A percentile compares a stretch with the other conserved stretches of the same genome.
phyloP scores from a whole-genome alignment of 139 green algal species.

The Zygnema cylindricum region DNA sequence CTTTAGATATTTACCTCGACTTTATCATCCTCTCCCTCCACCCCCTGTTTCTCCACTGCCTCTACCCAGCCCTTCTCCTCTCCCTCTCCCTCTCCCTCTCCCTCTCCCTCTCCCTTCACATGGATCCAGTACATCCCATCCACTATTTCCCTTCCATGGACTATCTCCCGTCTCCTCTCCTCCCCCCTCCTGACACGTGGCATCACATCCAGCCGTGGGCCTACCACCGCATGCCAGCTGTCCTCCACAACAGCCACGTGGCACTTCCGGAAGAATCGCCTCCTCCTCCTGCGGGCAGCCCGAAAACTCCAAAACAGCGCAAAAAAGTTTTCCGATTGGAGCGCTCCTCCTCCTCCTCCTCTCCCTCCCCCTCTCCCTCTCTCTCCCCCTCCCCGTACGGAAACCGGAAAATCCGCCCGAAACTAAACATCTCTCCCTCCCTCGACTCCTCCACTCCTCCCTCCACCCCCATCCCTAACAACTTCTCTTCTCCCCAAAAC shows the following conservation, averaged over 20 bases:
- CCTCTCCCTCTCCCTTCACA: background rate
- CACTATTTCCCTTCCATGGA: no score
- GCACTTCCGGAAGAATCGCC: no score
- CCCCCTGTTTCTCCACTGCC: background rate
- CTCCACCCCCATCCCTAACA: background rate
- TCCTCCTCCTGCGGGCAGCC: background rate
- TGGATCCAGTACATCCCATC: no score
- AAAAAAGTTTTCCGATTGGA: background rate
- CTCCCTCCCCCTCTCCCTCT: background rate
- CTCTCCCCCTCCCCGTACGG: no score
- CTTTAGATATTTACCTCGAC: no score
- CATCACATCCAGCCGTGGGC: no score
- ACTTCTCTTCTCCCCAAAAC: no score
- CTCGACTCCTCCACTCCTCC: background rate
- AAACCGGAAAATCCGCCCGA: no score
- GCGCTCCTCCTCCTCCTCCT: background rate
- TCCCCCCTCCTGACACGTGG: no score
- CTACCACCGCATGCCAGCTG: no score
- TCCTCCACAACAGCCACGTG: no score
- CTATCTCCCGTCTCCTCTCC: no score
- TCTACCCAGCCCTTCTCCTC: background rate
- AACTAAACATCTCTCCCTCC: background rate
- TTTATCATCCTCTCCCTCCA: background rate
- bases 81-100: background rate
- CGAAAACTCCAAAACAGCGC: background rate